These are phyloP conservation scores for Vitis hybrid DNA, from an alignment of 177 flowering plant genomes.

Conservation along the genomic window DNA sequence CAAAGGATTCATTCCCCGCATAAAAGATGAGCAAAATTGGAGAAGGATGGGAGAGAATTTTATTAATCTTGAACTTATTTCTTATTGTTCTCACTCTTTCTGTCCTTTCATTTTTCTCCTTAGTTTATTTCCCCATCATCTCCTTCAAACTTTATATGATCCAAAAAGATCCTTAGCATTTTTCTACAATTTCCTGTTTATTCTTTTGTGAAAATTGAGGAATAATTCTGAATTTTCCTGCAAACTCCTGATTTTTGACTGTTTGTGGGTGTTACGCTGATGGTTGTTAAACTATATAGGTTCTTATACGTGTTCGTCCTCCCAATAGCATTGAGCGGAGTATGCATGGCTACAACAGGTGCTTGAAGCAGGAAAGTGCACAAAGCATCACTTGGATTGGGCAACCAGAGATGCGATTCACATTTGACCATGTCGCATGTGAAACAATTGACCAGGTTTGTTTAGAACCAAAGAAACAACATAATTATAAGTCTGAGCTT, in stretches of 20 bases:
- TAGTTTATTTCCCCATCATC: too few relatives aligned
- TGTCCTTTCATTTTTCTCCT: too few relatives aligned
- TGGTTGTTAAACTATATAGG: conserved; percentile 40
- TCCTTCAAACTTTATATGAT: too few relatives aligned
- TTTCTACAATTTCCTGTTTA: neutral
- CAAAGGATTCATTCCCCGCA: too few relatives aligned
- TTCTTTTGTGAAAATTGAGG: neutral
- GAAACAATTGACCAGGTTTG: conserved; percentile 90
- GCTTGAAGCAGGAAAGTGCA: conserved; percentile 92
- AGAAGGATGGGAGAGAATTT: too few relatives aligned
- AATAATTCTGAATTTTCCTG: neutral
- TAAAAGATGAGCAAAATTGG: too few relatives aligned
- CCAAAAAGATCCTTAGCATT: too few relatives aligned
- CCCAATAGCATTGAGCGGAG: conserved; percentile 73
- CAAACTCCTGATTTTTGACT: neutral
- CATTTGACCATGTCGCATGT: conserved; percentile 97
- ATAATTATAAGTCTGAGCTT: neutral
- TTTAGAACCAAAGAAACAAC: neutral
- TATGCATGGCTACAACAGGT: conserved; percentile 68
- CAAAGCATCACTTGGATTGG: conserved; percentile 88
- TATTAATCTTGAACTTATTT: too few relatives aligned
- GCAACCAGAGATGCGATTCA: conserved; percentile 88
- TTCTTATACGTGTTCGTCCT: conserved; percentile 93
- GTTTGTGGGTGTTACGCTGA: conserved; percentile 2
- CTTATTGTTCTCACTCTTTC: too few relatives aligned